Evolutionary conservation across 306 rosid species (phyloP).

Genomic region (Medicago lupulina): DNA sequence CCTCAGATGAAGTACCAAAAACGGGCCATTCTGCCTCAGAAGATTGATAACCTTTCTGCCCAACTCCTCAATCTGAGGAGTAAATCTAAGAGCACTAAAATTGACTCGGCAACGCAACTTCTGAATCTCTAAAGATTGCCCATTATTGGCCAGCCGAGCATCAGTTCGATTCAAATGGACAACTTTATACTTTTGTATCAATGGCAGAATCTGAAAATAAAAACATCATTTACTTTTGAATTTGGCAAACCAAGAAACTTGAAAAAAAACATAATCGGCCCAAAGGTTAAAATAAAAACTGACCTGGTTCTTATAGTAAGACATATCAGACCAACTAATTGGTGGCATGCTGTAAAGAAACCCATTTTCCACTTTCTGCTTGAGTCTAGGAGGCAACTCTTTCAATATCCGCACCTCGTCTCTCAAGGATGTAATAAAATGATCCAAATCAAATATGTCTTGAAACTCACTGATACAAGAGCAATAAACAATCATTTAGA

Average conservation of each 20-base stretch:
- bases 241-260: slow-evolving; percentile 32
- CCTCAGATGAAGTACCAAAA: slow-evolving; percentile 89
- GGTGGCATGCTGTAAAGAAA: slow-evolving; percentile 88
- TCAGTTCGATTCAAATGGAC: slow-evolving; percentile 93
- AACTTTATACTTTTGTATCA: slow-evolving; percentile 83
- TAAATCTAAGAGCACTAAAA: slow-evolving; percentile 82
- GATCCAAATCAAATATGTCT: slow-evolving; percentile 91
- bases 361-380: slow-evolving; percentile 74
- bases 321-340: slow-evolving; percentile 92
- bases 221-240: slow-evolving; percentile 21
- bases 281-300: slow-evolving; percentile 26
- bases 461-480: slow-evolving; percentile 78
- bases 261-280: slow-evolving; percentile 25
- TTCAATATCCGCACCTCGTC: slow-evolving; percentile 92
- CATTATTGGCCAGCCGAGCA: slow-evolving; percentile 91
- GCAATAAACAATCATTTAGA: slow-evolving; percentile 4
- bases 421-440: slow-evolving; percentile 91
- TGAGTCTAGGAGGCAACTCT: slow-evolving; percentile 92
- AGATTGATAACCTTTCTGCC: slow-evolving; percentile 85
- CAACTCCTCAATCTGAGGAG: slow-evolving; percentile 91
- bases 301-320: slow-evolving; percentile 83
- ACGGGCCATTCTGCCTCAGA: slow-evolving; percentile 77
- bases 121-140: slow-evolving; percentile 87
- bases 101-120: slow-evolving; percentile 91
- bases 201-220: slow-evolving; percentile 74